Evolutionary conservation across 495 filamentous ascomycete species (phyloP), one percentile per base, ranked within the genome.

Genomic region (Venustampulla echinocandica): DNA sequence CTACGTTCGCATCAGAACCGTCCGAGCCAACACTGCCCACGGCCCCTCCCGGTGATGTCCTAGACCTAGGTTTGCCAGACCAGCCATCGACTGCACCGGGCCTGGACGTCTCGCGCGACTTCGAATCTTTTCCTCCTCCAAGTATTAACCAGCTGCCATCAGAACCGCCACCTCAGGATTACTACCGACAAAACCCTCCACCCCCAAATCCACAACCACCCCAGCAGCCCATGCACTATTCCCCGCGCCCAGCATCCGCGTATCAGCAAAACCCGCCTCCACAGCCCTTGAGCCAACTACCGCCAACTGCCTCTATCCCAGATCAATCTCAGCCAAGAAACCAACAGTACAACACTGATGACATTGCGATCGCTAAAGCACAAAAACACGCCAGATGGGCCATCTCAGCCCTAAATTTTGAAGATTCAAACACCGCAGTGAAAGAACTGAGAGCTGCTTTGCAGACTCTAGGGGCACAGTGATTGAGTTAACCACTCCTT

Each of bases 381-480:
- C 88, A 95, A 61, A 98, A 97, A 56, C 92, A 95, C 68, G 90
- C 92, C 0, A 87, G 83, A 57, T 98, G 90, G 90, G 93, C 92
- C 0, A 90, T 97, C 24, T 97, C 92, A 17, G 92, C 92, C 4
- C 66, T 98, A 42, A 92, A 94, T 59, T 98, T 97, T 63, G 92
- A 98, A 58, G 92, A 98, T 66, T 83, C 95, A 9, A 68, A 81
- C 19, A 98, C 93, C 0, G 92, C 92, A 0, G 81, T 97, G 4
- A 82, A 80, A 60, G 90, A 98, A 57, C 64, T 97, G 44, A 76
- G 75, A 52, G 75, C 71, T 35, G 93, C 92, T 33, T 66, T 98
- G 52, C 63, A 73, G 42, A 59, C 68, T n/a, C 61, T 90, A 23
- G 85, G 83, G 5, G 83, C 65, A 23, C 41, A 43, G 35, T 50